A percentile compares a stretch with the other conserved stretches of the same genome.
phyloP scores from a whole-genome alignment of 345 rosid species.

The Hibiscus syriacus region DNA sequence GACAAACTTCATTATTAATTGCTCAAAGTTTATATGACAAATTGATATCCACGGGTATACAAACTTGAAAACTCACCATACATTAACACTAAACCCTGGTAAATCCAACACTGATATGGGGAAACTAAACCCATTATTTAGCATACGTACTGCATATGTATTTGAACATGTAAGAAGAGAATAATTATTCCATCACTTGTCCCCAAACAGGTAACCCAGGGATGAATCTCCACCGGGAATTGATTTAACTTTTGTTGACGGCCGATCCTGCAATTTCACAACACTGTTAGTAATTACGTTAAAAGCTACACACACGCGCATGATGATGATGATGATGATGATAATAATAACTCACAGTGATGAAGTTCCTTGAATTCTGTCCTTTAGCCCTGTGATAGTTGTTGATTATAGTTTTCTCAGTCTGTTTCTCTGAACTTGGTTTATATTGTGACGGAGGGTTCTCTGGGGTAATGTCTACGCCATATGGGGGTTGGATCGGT shows the following conservation, averaged over 20 bases:
- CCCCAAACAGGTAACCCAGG: conserved; percentile 15
- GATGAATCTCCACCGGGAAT: conserved; percentile 17
- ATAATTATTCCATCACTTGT: background rate
- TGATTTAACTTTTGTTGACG: conserved; percentile 11
- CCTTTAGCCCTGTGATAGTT: conserved; percentile 16
- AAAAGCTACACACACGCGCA: no score
- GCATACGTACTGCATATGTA: background rate
- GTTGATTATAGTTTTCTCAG: background rate
- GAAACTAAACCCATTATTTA: conserved; percentile 11
- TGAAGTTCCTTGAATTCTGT: conserved; percentile 15
- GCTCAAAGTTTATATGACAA: background rate
- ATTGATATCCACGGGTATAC: background rate
- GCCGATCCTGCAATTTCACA: conserved; percentile 7
- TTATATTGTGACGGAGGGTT: background rate
- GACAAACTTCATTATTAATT: background rate
- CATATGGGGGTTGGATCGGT: conserved; percentile 12
- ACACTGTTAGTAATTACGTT: background rate
- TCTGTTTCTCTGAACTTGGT: background rate
- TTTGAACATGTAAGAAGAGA: conserved; percentile 6
- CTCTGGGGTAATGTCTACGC: conserved; percentile 1
- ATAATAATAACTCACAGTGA: conserved; percentile 10
- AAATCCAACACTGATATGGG: background rate
- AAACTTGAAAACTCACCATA: background rate
- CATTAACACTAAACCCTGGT: background rate
- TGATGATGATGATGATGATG: no score